Evolutionary conservation across 2,329 filamentous ascomycete species (phyloP).

Genomic region (Scytalidium sp.): DNA sequence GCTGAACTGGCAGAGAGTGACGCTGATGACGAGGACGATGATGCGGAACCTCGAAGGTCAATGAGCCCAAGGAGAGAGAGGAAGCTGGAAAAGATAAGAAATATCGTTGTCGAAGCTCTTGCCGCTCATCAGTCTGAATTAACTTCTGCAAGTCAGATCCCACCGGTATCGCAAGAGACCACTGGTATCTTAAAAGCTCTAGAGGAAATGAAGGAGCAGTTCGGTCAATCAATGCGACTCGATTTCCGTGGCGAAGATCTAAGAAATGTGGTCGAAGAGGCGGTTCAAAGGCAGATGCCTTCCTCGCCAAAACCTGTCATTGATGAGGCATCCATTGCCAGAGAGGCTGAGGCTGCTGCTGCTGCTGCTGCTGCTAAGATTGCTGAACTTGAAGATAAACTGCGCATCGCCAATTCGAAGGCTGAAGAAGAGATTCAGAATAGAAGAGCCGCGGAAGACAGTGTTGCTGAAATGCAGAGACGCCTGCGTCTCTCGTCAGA

Average conservation of each 20-base stretch:
- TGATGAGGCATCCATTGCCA: conserved; percentile 32
- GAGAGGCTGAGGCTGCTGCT: conserved; percentile 15
- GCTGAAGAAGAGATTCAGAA: conserved; percentile 61
- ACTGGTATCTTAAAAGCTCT: conserved; percentile 64
- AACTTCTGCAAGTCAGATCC: conserved; percentile 19
- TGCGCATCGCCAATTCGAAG: conserved; percentile 60
- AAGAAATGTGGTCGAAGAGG: conserved; percentile 60
- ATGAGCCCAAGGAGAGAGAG: conserved; percentile 77
- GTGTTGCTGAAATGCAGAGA: conserved; percentile 68
- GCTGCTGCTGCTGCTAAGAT: conserved; percentile 30
- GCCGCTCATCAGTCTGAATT: conserved; percentile 48
- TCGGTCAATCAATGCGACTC: conserved; percentile 40
- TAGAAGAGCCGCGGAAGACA: conserved; percentile 69
- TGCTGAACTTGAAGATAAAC: conserved; percentile 67
- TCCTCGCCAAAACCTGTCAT: conserved; percentile 42
- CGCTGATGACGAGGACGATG: conserved; percentile 85
- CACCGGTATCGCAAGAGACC: conserved; percentile 26
- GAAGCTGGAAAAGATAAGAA: conserved; percentile 78
- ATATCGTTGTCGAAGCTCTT: conserved; percentile 71
- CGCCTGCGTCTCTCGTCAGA: conserved; percentile 68
- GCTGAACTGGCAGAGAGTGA: conserved; percentile 77
- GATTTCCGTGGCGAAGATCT: conserved; percentile 52
- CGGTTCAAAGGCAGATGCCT: conserved; percentile 55
- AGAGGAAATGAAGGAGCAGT: conserved; percentile 56
- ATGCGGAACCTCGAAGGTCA: conserved; percentile 58